Evolutionary conservation across 2,329 filamentous ascomycete species (phyloP), one percentile per base, ranked within the genome.

Genomic region (Apiospora malaysiana): DNA sequence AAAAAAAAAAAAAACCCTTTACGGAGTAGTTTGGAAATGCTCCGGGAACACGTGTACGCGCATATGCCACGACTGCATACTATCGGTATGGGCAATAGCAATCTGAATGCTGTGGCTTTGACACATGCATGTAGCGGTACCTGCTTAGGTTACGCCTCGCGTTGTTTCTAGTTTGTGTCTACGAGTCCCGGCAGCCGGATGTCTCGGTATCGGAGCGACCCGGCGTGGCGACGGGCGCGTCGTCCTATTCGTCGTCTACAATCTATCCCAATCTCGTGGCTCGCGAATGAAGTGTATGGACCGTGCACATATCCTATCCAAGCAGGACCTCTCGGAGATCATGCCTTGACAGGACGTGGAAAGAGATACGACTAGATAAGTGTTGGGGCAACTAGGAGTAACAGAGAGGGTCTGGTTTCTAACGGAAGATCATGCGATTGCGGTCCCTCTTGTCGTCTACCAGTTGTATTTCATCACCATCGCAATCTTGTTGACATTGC

Each of bases 401-500:
- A n/a, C n/a, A n/a, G n/a, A n/a, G n/a, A n/a, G n/a, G n/a, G n/a
- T n/a, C 37, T 21, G 51, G 21, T 37, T 59, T 37, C 16, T 8
- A 59, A 59, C 10, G 14, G 25, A 18, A 6, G 2, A n/a, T 40
- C 56, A 63, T 59, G 25, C 51, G 16, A 59, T 37, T 37, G 12
- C 9, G 14, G 42, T 14, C 8, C 3, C 27, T n/a, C n/a, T n/a
- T n/a, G n/a, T 9, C n/a, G 6, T 27, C 51, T 21, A 32, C 21
- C 51, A 12, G 10, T 51, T 10, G 47, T 12, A 25, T 10, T n/a
- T 56, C 25, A 1, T 32, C 27, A 7, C 14, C 5, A n/a, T 37
- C 32, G 56, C 16, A 40, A 63, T 63, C 32, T 63, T 40, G 56
- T 40, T 40, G 27, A 63, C 51, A 59, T 21, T 59, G 51, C 51